Percentiles rank a stretch among this genome's conserved stretches.
These are phyloP conservation scores for Nadsonia fulvescens DNA, from an alignment of 805 yeast genomes.

Conservation along the genomic window DNA sequence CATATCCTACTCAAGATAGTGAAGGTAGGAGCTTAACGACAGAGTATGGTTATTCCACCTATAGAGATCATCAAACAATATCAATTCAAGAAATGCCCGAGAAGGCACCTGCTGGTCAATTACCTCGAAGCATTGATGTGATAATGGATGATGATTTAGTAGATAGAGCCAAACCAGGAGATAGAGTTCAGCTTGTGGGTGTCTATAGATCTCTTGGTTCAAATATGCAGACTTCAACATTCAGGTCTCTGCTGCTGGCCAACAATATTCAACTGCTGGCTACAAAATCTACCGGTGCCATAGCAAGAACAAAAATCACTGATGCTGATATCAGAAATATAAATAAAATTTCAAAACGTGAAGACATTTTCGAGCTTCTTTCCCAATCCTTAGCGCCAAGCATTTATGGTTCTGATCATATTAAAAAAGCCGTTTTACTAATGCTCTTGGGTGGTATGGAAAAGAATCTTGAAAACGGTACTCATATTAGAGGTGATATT, in stretches of 20 bases:
- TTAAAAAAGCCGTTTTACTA: conserved; percentile 76
- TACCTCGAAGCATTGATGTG: conserved; percentile 84
- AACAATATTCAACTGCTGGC: conserved; percentile 81
- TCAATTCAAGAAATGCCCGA: conserved; percentile 97
- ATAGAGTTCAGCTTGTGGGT: conserved; percentile 84
- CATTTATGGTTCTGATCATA: conserved; percentile 80
- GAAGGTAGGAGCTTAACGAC: conserved; percentile 79
- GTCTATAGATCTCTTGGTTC: conserved; percentile 77
- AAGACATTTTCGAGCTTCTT: conserved; percentile 57
- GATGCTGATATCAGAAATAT: conserved; percentile 77
- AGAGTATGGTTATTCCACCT: conserved; percentile 84
- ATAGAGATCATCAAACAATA: conserved; percentile 83
- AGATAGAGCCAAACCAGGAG: conserved; percentile 87
- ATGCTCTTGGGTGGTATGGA: conserved; percentile 91
- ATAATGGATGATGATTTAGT: conserved; percentile 91
- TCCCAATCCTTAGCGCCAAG: conserved; percentile 88
- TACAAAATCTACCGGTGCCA: conserved; percentile 68
- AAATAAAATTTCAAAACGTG: conserved; percentile 53
- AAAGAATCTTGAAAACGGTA: conserved; percentile 83
- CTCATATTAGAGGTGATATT: conserved; percentile 96
- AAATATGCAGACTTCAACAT: conserved; percentile 37
- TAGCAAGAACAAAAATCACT: conserved; percentile 45
- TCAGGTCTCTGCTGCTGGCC: conserved; percentile 69
- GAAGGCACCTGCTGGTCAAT: conserved; percentile 92
- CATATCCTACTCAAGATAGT: conserved; percentile 82